Base-by-base conservation (phyloP, 768 basidiomycete species). In the Strobilomyces confusus region DNA sequence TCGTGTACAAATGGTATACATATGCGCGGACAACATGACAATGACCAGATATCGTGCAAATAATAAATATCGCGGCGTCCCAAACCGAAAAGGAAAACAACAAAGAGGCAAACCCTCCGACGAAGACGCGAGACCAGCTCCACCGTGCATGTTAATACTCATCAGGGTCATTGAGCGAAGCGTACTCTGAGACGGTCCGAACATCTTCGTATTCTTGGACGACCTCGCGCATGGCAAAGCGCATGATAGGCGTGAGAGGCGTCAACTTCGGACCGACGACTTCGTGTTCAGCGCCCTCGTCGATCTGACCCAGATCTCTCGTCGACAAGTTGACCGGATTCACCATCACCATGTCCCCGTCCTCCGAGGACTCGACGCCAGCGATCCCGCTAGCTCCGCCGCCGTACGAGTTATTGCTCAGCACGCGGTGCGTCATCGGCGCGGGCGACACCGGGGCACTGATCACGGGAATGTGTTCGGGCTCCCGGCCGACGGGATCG, bases 151-250 rank as follows among this genome's bases (percentile, higher is more conserved):
- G 13, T 69, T 61, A 87, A 60, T 86, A 87, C 65, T 87, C 87
- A 58, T 88, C 84, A n/a, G 86, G 79, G 61, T 89, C 68, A 13
- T 69, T 70, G 43, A 91, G 72, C 9, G 87, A 89, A 15, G 86
- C 88, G 62, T 91, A 90, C 58, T 90, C 89, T 8, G 86, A 89
- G 32, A 84, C 78, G 14, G 84, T 84, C 63, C 78, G 79, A 54
- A 84, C 81, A 57, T 89, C 86, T 58, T 90, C 83, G 58, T 89
- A 92, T 70, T 93, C 91, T 62, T 82, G 79, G 17, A 93, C 80
- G 9, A 92, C 89, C 64, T 89, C 84, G 47, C 82, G 75, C 89
- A 92, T 92, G 44, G 91, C 91, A 66, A 74, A 89, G 26, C 84
- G 75, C 83, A 92, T 88, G 54, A 92, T 87, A 2, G 89, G 88